Evolutionary conservation across 2,329 filamentous ascomycete genomes (phyloP), one percentile per base, ranked within the genome.

Genomic region (Stagonosporopsis cucurbitacearum): DNA sequence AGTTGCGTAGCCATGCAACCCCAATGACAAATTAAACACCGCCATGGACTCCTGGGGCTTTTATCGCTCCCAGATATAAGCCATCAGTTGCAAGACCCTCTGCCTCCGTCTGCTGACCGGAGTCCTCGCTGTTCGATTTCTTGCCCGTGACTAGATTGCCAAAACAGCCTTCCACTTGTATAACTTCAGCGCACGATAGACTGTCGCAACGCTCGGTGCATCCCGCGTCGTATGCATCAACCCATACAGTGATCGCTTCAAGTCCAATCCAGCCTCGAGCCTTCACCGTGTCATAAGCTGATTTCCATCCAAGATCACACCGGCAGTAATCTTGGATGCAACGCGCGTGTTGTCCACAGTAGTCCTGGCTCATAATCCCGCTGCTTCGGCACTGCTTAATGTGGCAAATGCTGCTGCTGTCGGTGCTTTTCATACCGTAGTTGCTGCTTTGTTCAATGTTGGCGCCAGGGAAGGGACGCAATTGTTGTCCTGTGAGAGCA

Each of bases 221-320:
- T 13, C 54, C 48, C 9, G 13, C 12, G 6, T 17, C 9, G 5
- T 46, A 6, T 7, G 17, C 22, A 15, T 46, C 47, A 20, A 30
- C 23, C 53, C 53, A 55, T 3, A 57, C 54, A 17, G 54, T 57
- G 25, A 57, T 42, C 19, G 30, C 47, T 15, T 57, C 54, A 26
- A 57, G 54, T 7, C 54, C 54, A 2, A 22, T 50, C 54, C 54
- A 57, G 3, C 54, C 54, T 22, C 54, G 48, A 44, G 43, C 20
- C 26, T 22, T 35, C 1, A 20, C 5, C n/a, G 36, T 11, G 39
- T 41, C 9, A 12, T 15, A 26, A 8, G 20, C 32, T 8, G 48
- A 25, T 19, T 57, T 57, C 48, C 47, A 52, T 26, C 54, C 54
- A 23, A 57, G 13, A 4, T 52, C 28, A 17, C 54, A 57, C 12